Base-by-base conservation (phyloP, 140 eudicot species). In the Oenanthe javanica region DNA sequence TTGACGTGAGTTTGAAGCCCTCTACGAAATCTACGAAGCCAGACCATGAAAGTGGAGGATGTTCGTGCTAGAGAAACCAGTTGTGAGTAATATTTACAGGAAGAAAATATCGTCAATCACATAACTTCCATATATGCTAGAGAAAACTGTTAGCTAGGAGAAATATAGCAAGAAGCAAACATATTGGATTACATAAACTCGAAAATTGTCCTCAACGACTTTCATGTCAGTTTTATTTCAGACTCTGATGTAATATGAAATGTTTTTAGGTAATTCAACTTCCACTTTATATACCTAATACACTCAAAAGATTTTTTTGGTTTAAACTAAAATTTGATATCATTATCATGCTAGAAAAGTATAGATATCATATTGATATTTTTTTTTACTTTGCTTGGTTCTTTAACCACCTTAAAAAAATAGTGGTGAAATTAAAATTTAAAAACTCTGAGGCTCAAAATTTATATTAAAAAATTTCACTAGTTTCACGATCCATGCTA, bases 1-100 rank as follows among this genome's bases (percentile, higher is more conserved):
- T 93, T 76, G 98, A 93, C 61, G 98, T 93, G 83, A 91, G 89
- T 81, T 86, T 91, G 88, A 93, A 91, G 87, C 87, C 98, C 13
- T 80, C 87, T 1, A 80, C 88, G 27, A 91, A 86, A 59, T 48
- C 93, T 25, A 84, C 93, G 52, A 86, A 89, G 67, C 25, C 92
- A 25, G 92, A 93, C 79, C 86, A 87, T 84, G 93, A 91, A 87
- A 88, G 92, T 7, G 97, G 93, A 79, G 97, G 98, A 15, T 93
- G 98, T 46, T 80, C 94, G 8, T 91, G 97, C 85, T 93, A 90
- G 91, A 82, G 43, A 19, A 25, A 43, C 46, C 36, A 50, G 43
- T 51, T 72, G 72, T 40, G 55, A 79, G 70, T 49, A 47, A 52
- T 66, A 70, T 54, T 51, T 31, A 47, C 49, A 50, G 38, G 21